Evolutionary conservation across 2,329 filamentous ascomycete species (phyloP).

Genomic region (Amesomyces nigricolor): DNA sequence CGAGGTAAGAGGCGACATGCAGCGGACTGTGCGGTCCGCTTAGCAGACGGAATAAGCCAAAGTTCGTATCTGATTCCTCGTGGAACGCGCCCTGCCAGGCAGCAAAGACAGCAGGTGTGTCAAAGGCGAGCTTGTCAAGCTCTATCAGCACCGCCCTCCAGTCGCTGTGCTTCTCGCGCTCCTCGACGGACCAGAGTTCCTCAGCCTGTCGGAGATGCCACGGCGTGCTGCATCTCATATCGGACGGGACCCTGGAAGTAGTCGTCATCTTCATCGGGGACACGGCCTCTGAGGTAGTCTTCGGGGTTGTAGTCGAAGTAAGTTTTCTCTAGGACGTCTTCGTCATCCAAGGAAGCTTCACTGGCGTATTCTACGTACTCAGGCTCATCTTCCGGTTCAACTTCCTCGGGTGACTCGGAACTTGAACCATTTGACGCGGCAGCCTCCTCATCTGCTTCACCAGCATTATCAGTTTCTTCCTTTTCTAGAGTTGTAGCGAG

Average conservation of each 20-base stretch:
- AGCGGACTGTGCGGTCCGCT: conserved; percentile 11
- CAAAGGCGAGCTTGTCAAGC: conserved; percentile 20
- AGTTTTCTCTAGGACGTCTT: conserved; percentile 1
- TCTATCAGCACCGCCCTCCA: conserved; percentile 20
- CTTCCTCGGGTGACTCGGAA: neutral
- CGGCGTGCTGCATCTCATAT: conserved; percentile 21
- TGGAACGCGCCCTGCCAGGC: conserved; percentile 18
- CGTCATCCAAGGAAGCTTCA: conserved; percentile 17
- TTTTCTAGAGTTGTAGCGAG: neutral
- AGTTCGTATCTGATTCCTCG: neutral
- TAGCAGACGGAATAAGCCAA: neutral
- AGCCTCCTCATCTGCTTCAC: too few relatives aligned
- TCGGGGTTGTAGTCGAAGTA: neutral
- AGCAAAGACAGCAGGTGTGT: conserved; percentile 11
- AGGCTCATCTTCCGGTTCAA: neutral
- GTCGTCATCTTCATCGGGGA: neutral
- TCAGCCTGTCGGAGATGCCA: conserved; percentile 20
- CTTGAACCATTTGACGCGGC: too few relatives aligned
- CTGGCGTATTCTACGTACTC: neutral
- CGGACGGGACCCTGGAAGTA: neutral
- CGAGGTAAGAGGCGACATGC: conserved; percentile 19
- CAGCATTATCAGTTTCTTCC: neutral
- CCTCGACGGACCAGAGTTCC: conserved; percentile 14
- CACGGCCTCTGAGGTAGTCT: neutral
- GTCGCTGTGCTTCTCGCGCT: conserved; percentile 8